Base-by-base conservation (phyloP, 805 yeast species). In the Candida silvatica region DNA sequence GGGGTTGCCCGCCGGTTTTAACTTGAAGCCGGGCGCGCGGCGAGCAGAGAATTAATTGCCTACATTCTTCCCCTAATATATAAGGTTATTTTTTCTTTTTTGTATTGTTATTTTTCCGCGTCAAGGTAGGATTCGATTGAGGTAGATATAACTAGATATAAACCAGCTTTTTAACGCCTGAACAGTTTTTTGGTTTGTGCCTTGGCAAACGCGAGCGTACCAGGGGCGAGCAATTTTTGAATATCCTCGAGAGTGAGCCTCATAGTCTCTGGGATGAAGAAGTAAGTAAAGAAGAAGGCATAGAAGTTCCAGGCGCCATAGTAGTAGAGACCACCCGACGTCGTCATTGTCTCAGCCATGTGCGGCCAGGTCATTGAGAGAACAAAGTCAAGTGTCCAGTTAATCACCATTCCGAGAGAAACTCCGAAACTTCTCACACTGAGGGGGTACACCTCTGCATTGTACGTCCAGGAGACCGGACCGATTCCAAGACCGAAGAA, bases 401-500 rank as follows among this genome's bases (percentile, higher is more conserved):
- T 64, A n/a, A 78, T 73, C 17, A 81, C 78, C 20, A 87, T 77
- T 20, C 87, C 88, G 42, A 77, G 63, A 3, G 86, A 76, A 76
- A 84, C 79, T 35, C 88, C 87, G 35, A 81, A 58, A 45, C 83
- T 86, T 59, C 94, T 74, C 40, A 81, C 71, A 49, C 80, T 79
- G 48, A 82, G 64, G 41, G 90, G 85, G 62, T 80, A 71, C 47
- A 80, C 81, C 56, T 85, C 94, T 9, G 94, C 94, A 16, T 86
- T 77, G 52, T 84, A 81, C 3, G 90, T 80, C 62, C 84, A 84
- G 3, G 95, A 92, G 27, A 84, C 90, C 12, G 92, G 92, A 29
- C 94, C 95, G 54, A 80, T 84, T 37, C 94, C 88, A 3, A 81
- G 74, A 1, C 92, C 80, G 59, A 84, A 84, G 38, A 80, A 77